Evolutionary conservation across 2,329 filamentous ascomycete genomes (phyloP).

Genomic region (Aureobasidium sp.): DNA sequence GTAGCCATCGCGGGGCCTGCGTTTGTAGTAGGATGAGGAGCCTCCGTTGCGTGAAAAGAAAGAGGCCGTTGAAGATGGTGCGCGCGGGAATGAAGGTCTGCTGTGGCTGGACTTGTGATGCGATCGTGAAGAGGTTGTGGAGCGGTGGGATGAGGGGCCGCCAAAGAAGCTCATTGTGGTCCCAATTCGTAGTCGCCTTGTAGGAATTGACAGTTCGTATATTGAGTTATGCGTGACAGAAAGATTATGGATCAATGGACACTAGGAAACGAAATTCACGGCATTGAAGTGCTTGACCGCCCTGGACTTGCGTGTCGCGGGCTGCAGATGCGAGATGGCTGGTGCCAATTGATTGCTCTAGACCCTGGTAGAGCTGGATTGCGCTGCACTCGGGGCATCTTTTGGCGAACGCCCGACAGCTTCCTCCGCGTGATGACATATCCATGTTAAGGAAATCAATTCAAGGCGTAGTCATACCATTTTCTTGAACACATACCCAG

Average conservation of each 20-base stretch:
- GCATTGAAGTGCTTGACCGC: neutral
- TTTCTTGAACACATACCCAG: neutral
- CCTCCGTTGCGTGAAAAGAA: conserved; percentile 17
- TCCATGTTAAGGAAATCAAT: neutral
- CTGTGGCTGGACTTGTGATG: neutral
- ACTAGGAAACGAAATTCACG: neutral
- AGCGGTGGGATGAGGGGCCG: conserved; percentile 8
- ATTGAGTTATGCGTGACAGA: neutral
- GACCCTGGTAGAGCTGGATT: neutral
- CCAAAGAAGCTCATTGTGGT: conserved; percentile 14
- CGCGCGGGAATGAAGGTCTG: conserved; percentile 11
- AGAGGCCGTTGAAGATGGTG: conserved; percentile 1
- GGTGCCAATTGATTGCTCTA: neutral
- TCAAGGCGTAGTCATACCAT: neutral
- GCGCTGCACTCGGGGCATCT: neutral
- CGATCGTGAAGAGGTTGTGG: neutral
- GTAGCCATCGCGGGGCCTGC: conserved; percentile 70
- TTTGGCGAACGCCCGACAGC: conserved; percentile 2
- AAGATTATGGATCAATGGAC: neutral
- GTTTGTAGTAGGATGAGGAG: conserved; percentile 68
- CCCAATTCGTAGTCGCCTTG: neutral
- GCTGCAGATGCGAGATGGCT: conserved; percentile 1
- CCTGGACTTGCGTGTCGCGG: neutral
- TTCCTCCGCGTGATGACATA: conserved; percentile 1
- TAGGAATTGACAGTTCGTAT: neutral